These are phyloP conservation scores for Fagus sylvatica DNA, from an alignment of 306 rosid species.

Conservation along the genomic window DNA sequence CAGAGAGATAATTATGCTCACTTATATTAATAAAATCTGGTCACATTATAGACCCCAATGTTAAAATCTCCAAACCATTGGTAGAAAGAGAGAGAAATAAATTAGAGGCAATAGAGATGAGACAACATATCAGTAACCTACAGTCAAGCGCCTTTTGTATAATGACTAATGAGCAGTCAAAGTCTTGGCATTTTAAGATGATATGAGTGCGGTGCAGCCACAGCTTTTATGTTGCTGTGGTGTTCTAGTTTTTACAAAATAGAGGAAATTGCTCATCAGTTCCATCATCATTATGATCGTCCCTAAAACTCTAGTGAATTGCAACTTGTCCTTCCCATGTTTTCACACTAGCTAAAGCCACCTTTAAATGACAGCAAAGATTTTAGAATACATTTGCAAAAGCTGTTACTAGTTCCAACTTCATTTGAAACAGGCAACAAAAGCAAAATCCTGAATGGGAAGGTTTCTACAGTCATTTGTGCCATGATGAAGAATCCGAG, in stretches of 20 bases:
- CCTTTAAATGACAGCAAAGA: not conserved
- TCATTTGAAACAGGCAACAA: not conserved
- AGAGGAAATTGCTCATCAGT: not conserved
- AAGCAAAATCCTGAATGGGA: not conserved
- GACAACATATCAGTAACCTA: not conserved
- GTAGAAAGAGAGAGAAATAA: conserved; percentile 10
- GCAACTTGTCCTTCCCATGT: not conserved
- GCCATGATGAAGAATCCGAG: not conserved
- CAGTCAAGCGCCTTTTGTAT: not conserved
- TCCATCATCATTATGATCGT: not conserved
- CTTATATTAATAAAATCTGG: conserved; percentile 15
- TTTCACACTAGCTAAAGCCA: not conserved
- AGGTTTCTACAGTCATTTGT: not conserved
- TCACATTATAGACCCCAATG: not conserved
- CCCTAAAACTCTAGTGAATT: not conserved
- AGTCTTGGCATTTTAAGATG: not conserved
- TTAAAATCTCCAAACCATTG: conserved; percentile 3
- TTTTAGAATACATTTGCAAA: not conserved
- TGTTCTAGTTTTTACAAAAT: not conserved
- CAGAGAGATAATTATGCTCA: conserved; percentile 12
- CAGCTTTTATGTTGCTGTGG: not conserved
- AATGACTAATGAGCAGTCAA: not conserved
- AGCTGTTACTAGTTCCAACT: not conserved
- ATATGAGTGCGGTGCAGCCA: not conserved
- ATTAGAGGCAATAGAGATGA: not conserved